Evolutionary conservation across 2,329 filamentous ascomycete genomes (phyloP), one percentile per base, ranked within the genome.

Genomic region (Ophioceras dolichostomum): DNA sequence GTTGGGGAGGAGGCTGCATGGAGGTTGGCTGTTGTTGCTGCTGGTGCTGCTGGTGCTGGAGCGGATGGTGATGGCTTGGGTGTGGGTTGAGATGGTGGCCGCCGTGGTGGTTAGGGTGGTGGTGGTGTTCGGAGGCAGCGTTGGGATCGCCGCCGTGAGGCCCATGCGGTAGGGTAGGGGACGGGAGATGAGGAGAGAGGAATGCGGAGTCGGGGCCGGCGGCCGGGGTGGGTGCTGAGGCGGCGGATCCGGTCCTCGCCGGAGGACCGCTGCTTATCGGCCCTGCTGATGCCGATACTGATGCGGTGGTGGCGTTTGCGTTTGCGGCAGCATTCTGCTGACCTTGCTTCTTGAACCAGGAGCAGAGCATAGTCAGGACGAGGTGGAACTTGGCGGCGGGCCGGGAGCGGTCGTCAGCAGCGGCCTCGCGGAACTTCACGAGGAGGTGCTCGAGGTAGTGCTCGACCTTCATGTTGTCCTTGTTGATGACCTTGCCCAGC

Each of bases 371-470:
- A 35, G 70, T 62, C 9, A 87, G 59, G 5, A 86, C 76, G 41
- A 83, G 66, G 3, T 81, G 62, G 44, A 87, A 87, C 54, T 84
- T 86, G 35, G 68, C 65, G 0, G 79, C 73, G 0, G 79, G 75
- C 2, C 78, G 67, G 32, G 74, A 83, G 41, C 69, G 72, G 36
- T 80, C 73, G 1, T 70, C 68, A 4, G 72, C 71, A 0, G 79
- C 78, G 0, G 77, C 68, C 28, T 69, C 66, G 40, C 69, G 67
- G 48, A 89, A 81, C 47, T 79, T 77, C 2, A 76, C 68, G 1
- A 85, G 70, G 16, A 88, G 62, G n/a, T 65, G 67, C 43, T 84
- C 77, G 3, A 93, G 65, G 50, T 85, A 81, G 38, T 72, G 63
- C 44, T 67, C 64, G 14, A 75, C 70, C 42, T 77, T 76, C 59